Evolutionary conservation across 345 rosid genomes (phyloP).

Genomic region (Populus alba): DNA sequence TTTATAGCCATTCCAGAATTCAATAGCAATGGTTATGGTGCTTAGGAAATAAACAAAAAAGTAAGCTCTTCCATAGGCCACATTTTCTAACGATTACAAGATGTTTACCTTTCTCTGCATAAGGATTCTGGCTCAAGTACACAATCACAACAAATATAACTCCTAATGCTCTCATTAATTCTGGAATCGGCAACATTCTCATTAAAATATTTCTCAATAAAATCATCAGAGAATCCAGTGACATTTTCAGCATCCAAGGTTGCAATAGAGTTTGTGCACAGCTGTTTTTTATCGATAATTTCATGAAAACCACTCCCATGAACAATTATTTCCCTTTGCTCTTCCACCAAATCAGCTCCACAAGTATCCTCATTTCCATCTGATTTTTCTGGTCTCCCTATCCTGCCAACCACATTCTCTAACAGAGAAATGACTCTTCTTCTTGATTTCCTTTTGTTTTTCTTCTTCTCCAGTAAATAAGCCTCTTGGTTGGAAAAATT

Average conservation of each 20-base stretch:
- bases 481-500: conserved; percentile 41
- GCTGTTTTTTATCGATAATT: conserved; percentile 22
- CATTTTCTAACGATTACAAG: neutral
- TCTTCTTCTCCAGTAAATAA: conserved; percentile 46
- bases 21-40: neutral
- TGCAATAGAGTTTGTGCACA: neutral
- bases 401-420: conserved; percentile 30
- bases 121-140: conserved; percentile 60
- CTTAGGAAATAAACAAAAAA: neutral
- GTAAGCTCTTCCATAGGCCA: neutral
- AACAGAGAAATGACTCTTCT: conserved; percentile 52
- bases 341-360: conserved; percentile 29
- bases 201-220: conserved; percentile 60
- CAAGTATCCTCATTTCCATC: conserved; percentile 35
- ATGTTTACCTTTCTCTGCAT: conserved; percentile 51
- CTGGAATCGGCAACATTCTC: conserved; percentile 53
- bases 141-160: conserved; percentile 59
- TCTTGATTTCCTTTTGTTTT: conserved; percentile 51
- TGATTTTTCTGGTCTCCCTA: conserved; percentile 35
- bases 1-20: neutral
- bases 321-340: conserved; percentile 11
- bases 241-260: conserved; percentile 14
- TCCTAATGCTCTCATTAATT: conserved; percentile 56
- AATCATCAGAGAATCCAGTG: conserved; percentile 40
- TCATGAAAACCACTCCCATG: conserved; percentile 17